Evolutionary conservation across 2,329 filamentous ascomycete species (phyloP).

Genomic region (Clonostachys sp.): DNA sequence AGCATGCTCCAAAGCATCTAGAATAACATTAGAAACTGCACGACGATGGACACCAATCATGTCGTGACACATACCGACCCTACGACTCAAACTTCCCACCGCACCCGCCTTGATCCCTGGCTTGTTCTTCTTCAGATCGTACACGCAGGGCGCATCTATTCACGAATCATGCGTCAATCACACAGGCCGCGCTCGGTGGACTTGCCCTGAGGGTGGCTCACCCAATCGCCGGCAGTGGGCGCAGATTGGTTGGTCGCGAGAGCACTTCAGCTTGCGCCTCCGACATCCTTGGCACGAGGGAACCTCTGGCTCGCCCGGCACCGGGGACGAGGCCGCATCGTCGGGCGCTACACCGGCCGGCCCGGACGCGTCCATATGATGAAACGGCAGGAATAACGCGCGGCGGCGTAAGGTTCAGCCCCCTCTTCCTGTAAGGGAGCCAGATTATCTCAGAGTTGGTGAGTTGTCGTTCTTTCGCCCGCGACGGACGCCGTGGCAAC

Average conservation of each 20-base stretch:
- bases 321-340: neutral
- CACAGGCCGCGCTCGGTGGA: too few species aligned
- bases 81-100: slow-evolving; percentile 10
- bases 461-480: too few species aligned
- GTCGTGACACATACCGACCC: slow-evolving; percentile 9
- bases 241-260: slow-evolving; percentile 23
- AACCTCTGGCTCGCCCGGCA: slow-evolving; percentile 6
- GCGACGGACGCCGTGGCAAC: slow-evolving; percentile 4
- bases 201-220: slow-evolving; percentile 3
- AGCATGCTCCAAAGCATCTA: slow-evolving; percentile 1
- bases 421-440: too few species aligned
- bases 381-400: neutral
- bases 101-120: slow-evolving; percentile 14
- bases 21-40: neutral
- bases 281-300: slow-evolving; percentile 25
- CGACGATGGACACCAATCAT: too few species aligned
- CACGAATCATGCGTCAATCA: neutral
- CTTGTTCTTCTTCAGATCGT: slow-evolving; percentile 14
- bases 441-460: too few species aligned
- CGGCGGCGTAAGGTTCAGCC: too few species aligned
- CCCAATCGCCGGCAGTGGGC: slow-evolving; percentile 20
- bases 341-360: neutral
- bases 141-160: slow-evolving; percentile 12
- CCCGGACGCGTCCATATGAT: neutral
- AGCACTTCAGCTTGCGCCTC: slow-evolving; percentile 24